These are phyloP conservation scores for Diaporthe ampelina DNA, from an alignment of 2,329 filamentous ascomycete genomes.

Conservation along the genomic window DNA sequence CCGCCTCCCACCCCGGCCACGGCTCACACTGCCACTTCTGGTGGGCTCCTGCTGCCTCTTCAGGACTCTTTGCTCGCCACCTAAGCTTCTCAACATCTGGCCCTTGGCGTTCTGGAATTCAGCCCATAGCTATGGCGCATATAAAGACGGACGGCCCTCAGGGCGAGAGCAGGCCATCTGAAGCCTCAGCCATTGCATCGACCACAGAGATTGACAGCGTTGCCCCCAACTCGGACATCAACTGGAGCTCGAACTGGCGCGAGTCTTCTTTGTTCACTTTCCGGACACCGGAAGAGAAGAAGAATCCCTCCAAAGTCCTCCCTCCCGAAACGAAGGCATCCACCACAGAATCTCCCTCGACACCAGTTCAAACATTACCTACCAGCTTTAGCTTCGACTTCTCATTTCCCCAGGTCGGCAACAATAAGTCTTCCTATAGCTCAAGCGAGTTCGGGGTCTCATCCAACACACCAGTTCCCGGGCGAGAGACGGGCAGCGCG, in stretches of 20 bases:
- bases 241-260: neutral
- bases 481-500: neutral
- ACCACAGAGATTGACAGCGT: neutral
- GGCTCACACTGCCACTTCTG: conserved; percentile 16
- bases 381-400: neutral
- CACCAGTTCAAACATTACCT: neutral
- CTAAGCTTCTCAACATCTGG: too few species aligned
- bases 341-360: neutral
- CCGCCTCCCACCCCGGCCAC: neutral
- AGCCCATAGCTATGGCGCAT: conserved; percentile 9
- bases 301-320: neutral
- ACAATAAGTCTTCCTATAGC: neutral
- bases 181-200: neutral
- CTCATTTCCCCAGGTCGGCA: neutral
- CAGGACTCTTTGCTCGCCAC: neutral
- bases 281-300: neutral
- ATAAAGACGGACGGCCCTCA: conserved; percentile 8
- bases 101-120: neutral
- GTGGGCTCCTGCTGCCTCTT: neutral
- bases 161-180: neutral
- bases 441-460: neutral
- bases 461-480: neutral
- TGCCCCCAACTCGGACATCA: neutral
- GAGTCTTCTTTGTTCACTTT: neutral
- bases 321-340: too few species aligned